Evolutionary conservation across 805 yeast species (phyloP), one percentile per base, ranked within the genome.

Genomic region (Metschnikowia vanudenii): DNA sequence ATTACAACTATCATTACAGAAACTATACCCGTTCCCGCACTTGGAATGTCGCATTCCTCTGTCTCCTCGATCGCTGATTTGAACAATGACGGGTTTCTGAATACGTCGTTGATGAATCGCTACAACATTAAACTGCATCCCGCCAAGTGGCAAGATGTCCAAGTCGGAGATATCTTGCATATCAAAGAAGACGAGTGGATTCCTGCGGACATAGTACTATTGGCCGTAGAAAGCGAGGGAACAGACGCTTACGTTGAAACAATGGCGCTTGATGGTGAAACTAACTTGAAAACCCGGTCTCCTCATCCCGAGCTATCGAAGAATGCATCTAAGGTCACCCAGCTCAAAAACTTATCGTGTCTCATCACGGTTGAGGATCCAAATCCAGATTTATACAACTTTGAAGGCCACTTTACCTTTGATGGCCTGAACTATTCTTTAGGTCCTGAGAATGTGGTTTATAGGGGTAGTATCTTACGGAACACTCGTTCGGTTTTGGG

Each of bases 181-280:
- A 68, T 94, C 16, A 68, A 76, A 39, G 85, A 83, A 53, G 88
- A 90, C 66, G 98, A 94, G 50, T 87, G 96, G 86, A 78, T 92
- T 5, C 99, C 99, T 0, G 97, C 97, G 0, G 99, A 94, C 68
- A 60, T 94, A 2, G 62, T 94, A 2, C 57, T 94, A 2, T 60
- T 94, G 35, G 78, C 91, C 1, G 80, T 89, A 2, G 80, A 81
- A 32, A 78, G 76, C 38, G 49, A 45, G 51, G 90, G 85, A 33
- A 79, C 82, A 31, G 79, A 76, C 44, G 79, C 88, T 1, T 88
- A 80, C 53, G 82, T 91, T 16, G 99, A 94, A 64, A 94, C 99
- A 1, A 90, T 92, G 92, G 99, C 96, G 1, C 73, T 94, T 40
- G 99, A 94, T 66, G 99, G 99, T 41, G 99, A 94, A 65, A 94